Conservation (phyloP, 2,329 filamentous ascomycete species). For the Neofusicoccum cordaticola region DNA sequence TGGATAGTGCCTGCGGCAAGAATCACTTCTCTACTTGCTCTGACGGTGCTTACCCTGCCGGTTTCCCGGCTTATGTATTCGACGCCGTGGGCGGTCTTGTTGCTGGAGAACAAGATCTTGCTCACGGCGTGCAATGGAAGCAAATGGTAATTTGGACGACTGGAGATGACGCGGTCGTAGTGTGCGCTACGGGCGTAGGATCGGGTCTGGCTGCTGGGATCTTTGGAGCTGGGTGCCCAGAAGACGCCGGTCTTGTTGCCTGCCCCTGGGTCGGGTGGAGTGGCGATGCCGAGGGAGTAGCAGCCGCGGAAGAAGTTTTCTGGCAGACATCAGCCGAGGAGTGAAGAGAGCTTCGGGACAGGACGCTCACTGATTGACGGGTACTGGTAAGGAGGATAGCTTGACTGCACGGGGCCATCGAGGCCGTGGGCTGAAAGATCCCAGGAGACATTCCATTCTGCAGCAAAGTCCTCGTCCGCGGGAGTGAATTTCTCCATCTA, state of each 20-base stretch:
- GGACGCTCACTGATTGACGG: not conserved
- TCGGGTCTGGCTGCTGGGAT: slow-evolving; percentile 27
- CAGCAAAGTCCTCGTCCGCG: not conserved
- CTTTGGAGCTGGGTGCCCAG: slow-evolving; percentile 20
- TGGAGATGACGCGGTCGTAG: slow-evolving; percentile 26
- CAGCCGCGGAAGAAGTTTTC: not conserved
- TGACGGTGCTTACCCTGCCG: slow-evolving; percentile 14
- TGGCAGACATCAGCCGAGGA: not conserved
- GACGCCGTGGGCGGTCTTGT: not conserved
- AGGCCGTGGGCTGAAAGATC: not conserved
- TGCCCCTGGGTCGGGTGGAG: not conserved
- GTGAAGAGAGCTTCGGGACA: not conserved
- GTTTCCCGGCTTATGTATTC: slow-evolving; percentile 17
- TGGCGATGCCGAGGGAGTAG: not conserved
- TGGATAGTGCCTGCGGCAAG: slow-evolving; percentile 28
- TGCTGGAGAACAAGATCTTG: slow-evolving; percentile 21
- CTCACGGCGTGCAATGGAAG: slow-evolving; percentile 24
- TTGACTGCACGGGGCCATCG: not conserved
- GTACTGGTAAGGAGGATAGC: not conserved
- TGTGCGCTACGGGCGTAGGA: slow-evolving; percentile 33
- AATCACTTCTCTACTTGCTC: slow-evolving; percentile 28
- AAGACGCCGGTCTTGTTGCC: slow-evolving; percentile 29
- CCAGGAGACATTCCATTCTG: not conserved
- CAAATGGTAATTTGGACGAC: slow-evolving; percentile 31
- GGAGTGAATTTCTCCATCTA: not conserved